Conservation (phyloP, 1,284 basidiomycete species). For the Irpex sp. region DNA sequence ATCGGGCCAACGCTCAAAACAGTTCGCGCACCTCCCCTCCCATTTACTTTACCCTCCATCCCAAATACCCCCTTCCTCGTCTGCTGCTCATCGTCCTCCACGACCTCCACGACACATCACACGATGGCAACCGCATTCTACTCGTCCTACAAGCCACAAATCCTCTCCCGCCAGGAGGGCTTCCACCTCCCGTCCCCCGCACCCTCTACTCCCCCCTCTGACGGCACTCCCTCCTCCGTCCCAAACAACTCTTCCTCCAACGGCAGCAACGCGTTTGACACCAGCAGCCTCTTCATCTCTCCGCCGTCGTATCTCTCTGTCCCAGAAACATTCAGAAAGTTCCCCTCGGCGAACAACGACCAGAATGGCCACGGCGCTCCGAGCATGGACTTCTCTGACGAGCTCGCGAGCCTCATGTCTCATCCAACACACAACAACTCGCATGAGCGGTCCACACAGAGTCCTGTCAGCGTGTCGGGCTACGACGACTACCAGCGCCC, state of each 20-base stretch:
- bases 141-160: conserved; percentile 37
- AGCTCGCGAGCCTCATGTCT: conserved; percentile 57
- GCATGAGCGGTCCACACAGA: conserved; percentile 39
- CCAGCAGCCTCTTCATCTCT: conserved; percentile 38
- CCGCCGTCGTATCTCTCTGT: conserved; percentile 36
- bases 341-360: conserved; percentile 27
- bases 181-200: conserved; percentile 55
- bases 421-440: conserved; percentile 33
- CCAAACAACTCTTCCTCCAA: conserved; percentile 16
- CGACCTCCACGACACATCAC: background rate
- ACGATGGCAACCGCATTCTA: conserved; percentile 22
- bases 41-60: conserved; percentile 1
- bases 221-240: conserved; percentile 28
- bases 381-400: conserved; percentile 58
- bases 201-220: conserved; percentile 26
- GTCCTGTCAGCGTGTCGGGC: conserved; percentile 23
- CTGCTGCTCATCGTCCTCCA: background rate
- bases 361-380: conserved; percentile 14
- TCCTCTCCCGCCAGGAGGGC: conserved; percentile 52
- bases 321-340: conserved; percentile 50
- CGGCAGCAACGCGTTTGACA: conserved; percentile 24
- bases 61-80: background rate
- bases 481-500: conserved; percentile 35
- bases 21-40: conserved; percentile 5
- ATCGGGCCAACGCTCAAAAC: conserved; percentile 8